Evolutionary conservation across 768 basidiomycete genomes (phyloP), one percentile per base, ranked within the genome.

Genomic region (Boletus pseudopeckii): DNA sequence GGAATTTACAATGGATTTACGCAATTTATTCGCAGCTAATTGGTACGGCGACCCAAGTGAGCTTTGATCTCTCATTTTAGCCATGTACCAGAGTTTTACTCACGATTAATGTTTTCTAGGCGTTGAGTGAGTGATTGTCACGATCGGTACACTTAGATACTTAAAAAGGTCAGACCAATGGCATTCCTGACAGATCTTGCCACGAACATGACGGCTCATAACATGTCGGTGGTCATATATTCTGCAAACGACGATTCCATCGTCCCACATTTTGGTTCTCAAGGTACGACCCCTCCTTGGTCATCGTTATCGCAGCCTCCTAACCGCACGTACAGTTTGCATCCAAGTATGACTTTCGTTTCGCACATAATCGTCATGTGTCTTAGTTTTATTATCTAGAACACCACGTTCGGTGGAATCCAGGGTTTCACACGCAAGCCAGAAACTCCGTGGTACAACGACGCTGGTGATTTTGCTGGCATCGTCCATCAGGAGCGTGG

Each of bases 231-330:
- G 17, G 67, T 86, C 10, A 66, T 87, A 18, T 86, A 74, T 62
- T 85, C 84, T n/a, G 86, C 85, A 6, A 88, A 87, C 60, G 81
- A 86, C 54, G 86, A 88, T 63, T 71, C 80, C 2, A 76, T 86
- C 9, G 73, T 86, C 51, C 70, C 84, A 2, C 85, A 86, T 57
- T 71, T 77, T 36, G 78, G 84, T 8, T 81, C 83, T 30, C 84
- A 88, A 76, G 70, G 85, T 85, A 64, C 10, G 76, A 51, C 26
- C 9, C 8, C 9, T 28, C 28, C 28, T 9, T 28, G 28, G 8
- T 9, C 28, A 28, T 28, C 28, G 28, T 28, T 28, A 28, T 9
- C 2, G 28, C 28, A 28, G 2, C 28, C 8, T 28, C 7, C 28
- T 28, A 28, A 28, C 7, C 9, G 28, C 2, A 28, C 8, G 9